Evolutionary conservation across 73 alveolate species (phyloP).

Genomic region (Blepharisma japonicum): DNA sequence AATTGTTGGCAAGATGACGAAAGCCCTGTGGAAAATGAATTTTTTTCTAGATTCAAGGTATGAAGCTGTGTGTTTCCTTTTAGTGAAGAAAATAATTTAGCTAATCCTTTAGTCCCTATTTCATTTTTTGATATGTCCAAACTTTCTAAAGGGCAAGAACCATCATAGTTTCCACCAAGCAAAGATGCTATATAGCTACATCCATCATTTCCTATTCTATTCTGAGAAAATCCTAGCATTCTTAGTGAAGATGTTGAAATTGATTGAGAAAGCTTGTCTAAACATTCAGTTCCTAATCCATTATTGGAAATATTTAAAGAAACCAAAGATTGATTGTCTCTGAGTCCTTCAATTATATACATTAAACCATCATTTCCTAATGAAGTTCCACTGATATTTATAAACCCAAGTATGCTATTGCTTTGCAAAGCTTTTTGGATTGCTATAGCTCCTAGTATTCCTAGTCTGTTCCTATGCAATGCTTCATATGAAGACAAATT

Average conservation of each 20-base stretch:
- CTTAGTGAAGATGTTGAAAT: not conserved
- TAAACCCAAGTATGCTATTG: constrained; percentile 26
- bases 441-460: constrained; percentile 39
- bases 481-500: constrained; percentile 43
- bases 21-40: not conserved
- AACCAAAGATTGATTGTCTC: constrained; percentile 24
- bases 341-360: constrained; percentile 37
- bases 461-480: constrained; percentile 38
- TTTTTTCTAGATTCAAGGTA: constrained; percentile 22
- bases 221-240: not conserved
- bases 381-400: constrained; percentile 33
- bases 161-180: not conserved
- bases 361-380: constrained; percentile 35
- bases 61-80: not conserved
- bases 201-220: constrained; percentile 22
- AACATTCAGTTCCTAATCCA: constrained; percentile 19
- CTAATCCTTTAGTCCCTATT: constrained; percentile 31
- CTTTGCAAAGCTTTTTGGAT: constrained; percentile 28
- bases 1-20: not conserved
- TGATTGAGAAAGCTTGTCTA: constrained; percentile 12
- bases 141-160: constrained; percentile 5
- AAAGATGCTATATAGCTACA: not conserved
- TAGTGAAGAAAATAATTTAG: constrained; percentile 5
- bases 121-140: constrained; percentile 36
- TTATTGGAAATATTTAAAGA: constrained; percentile 41